Conservation (phyloP, 1,284 basidiomycete genomes). For the Afroboletus lepidellus region DNA sequence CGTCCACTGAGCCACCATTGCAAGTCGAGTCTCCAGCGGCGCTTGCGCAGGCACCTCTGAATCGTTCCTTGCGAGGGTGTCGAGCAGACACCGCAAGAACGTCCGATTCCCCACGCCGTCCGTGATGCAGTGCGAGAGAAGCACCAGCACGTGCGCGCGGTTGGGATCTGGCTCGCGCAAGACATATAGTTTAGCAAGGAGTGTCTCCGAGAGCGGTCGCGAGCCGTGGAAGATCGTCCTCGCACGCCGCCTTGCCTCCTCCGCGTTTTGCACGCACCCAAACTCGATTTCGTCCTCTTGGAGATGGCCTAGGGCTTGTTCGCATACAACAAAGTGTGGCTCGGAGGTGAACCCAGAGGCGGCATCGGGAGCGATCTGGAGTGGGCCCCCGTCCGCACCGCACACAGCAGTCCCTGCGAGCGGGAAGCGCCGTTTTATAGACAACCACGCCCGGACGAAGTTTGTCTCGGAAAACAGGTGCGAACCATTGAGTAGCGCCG, state of each 20-base stretch:
- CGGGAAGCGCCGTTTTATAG: constrained; percentile 20
- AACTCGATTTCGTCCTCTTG: constrained; percentile 7
- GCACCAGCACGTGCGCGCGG: constrained; percentile 19
- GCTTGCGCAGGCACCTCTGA: constrained; percentile 16
- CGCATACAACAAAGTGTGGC: neutral
- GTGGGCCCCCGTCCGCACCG: neutral
- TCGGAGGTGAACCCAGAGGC: neutral
- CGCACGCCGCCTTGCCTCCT: constrained; percentile 10
- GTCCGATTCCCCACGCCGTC: constrained; percentile 13
- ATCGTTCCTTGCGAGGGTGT: constrained; percentile 36
- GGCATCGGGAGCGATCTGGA: neutral
- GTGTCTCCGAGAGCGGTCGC: constrained; percentile 17
- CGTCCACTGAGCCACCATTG: constrained; percentile 40
- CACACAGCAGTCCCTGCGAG: constrained; percentile 16
- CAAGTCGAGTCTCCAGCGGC: constrained; percentile 30
- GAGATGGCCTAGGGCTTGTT: neutral
- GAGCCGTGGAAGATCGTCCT: constrained; percentile 9
- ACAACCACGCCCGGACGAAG: constrained; percentile 17
- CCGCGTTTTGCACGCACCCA: constrained; percentile 3
- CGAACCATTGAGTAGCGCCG: constrained; percentile 4
- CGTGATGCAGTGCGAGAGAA: constrained; percentile 19
- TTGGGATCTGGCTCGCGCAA: constrained; percentile 1
- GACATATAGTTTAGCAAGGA: constrained; percentile 15
- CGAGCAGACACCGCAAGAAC: constrained; percentile 38
- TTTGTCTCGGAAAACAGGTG: constrained; percentile 17